phyloP scores from a whole-genome alignment of 768 basidiomycete species.

The button mushroom (Agaricus bisporus) region DNA sequence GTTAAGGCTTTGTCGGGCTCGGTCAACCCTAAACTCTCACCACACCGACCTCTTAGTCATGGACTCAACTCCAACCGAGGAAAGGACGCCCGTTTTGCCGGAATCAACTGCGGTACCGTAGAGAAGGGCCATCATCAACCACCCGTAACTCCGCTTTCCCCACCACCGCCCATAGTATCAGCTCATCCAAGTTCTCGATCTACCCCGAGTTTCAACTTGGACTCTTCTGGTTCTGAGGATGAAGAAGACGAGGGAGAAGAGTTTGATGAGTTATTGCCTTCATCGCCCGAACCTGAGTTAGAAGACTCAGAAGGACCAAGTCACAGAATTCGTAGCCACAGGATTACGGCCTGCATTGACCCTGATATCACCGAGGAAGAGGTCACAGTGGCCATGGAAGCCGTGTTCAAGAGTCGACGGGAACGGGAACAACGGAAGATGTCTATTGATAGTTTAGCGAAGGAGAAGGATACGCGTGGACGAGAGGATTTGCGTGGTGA shows the following conservation, averaged over 20 bases:
- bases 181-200: neutral
- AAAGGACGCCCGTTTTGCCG: neutral
- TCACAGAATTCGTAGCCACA: neutral
- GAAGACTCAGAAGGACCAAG: neutral
- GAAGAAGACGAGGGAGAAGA: neutral
- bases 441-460: neutral
- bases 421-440: constrained; percentile 1
- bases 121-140: neutral
- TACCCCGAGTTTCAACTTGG: neutral
- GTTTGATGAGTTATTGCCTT: constrained; percentile 3
- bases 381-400: constrained; percentile 11
- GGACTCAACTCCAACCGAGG: neutral
- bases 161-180: neutral
- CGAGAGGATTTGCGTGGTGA: neutral
- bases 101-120: neutral
- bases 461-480: neutral
- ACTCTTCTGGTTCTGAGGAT: neutral
- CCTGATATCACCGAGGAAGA: constrained; percentile 11
- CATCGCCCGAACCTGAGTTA: constrained; percentile 8
- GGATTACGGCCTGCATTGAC: constrained; percentile 4
- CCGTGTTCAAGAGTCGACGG: constrained; percentile 4
- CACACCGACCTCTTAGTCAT: neutral
- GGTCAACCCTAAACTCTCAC: neutral
- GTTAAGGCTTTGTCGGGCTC: neutral
- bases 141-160: neutral